Evolutionary conservation across 768 basidiomycete genomes (phyloP), one percentile per base, ranked within the genome.

Genomic region (Naganishia antarctica): DNA sequence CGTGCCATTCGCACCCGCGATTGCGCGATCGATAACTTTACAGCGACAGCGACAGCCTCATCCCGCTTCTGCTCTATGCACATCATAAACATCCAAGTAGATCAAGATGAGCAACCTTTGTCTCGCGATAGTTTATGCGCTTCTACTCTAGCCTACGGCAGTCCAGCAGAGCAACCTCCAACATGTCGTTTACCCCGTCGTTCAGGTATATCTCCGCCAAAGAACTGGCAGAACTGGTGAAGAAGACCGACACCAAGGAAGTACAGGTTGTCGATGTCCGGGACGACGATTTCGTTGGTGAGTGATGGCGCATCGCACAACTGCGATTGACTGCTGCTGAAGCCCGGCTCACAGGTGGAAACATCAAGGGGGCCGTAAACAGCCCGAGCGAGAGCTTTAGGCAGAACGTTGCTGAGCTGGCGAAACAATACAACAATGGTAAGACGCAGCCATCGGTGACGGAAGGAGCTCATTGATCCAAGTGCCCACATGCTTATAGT

Each of bases 281-380:
- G 45, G 74, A 71, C 48, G 70, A 70, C 60, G 76, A 77, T 65
- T 77, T 77, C 49, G 68, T 63, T 1, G 76, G 53, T 57, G 34
- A 57, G 53, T 57, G 3, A 3, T n/a, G 9, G 28, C 16, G 31
- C 9, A 12, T 74, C 6, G 6, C 40, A 5, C 15, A 37, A 7
- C 15, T 15, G 15, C 7, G 7, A 7, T 7, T 37, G 7, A 15
- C 34, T 15, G 7, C 15, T 21, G 23, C 15, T 8, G 74, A 23
- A 21, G 11, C 49, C 23, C 34, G 15, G 8, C 26, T 4, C 49
- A 3, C 9, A 57, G 53, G 76, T 13, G 76, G 76, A 5, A 77
- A 77, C 53, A 77, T 77, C 44, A 68, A 74, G 8, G 60, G 70
- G 12, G 73, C 73, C 0, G 23, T 74, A 26, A 77, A 77, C 49